phyloP scores from a whole-genome alignment of 331 rosid species.

The Dryas integrifolia region DNA sequence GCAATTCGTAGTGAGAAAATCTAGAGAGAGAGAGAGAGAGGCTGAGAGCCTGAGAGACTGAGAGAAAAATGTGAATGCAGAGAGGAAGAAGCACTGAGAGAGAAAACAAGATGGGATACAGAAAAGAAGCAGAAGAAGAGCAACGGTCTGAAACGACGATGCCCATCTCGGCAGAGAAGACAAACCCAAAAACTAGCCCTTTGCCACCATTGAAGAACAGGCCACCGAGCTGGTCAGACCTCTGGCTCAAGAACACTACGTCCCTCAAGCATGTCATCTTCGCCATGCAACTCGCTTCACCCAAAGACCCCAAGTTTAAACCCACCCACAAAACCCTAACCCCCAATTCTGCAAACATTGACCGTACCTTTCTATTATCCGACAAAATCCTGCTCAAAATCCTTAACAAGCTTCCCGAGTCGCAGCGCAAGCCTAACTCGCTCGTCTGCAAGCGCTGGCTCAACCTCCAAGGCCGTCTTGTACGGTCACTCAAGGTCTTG shows the following conservation, averaged over 20 bases:
- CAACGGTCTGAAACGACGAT: slow-evolving; percentile 39
- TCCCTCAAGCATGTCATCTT: slow-evolving; percentile 49
- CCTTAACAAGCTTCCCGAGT: slow-evolving; percentile 56
- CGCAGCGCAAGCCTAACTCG: slow-evolving; percentile 53
- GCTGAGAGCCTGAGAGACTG: not conserved
- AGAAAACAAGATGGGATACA: slow-evolving; percentile 8
- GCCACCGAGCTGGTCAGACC: slow-evolving; percentile 57
- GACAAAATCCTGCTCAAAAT: slow-evolving; percentile 65
- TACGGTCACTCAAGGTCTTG: slow-evolving; percentile 52
- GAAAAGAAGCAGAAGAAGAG: not conserved
- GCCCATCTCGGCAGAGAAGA: slow-evolving; percentile 44
- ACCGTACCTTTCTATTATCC: slow-evolving; percentile 58
- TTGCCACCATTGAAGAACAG: slow-evolving; percentile 34
- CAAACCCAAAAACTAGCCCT: slow-evolving; percentile 28
- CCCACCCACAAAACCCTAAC: slow-evolving; percentile 19
- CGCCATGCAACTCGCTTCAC: slow-evolving; percentile 68
- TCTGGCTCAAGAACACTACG: slow-evolving; percentile 55
- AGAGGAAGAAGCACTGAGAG: not conserved
- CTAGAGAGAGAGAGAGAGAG: not conserved
- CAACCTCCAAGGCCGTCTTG: slow-evolving; percentile 71
- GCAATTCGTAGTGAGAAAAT: not conserved
- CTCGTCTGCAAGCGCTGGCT: slow-evolving; percentile 96
- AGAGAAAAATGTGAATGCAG: slow-evolving; percentile 16
- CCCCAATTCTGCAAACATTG: slow-evolving; percentile 39
- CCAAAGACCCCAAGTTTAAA: slow-evolving; percentile 31